phyloP scores from a whole-genome alignment of 257 asterid genomes.

The Thymus mandschuricus region DNA sequence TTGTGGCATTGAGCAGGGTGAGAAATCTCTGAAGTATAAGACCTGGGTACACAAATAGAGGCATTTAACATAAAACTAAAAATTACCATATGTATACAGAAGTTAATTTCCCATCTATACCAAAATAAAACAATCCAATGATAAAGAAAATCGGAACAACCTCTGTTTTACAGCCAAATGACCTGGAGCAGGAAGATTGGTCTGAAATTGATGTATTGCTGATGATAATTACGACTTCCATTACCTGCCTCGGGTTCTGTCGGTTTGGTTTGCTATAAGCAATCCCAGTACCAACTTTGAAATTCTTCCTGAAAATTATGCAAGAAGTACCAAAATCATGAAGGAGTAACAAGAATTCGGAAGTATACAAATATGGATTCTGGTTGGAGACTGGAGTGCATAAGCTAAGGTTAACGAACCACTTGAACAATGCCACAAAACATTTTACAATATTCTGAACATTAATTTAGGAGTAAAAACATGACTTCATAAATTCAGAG shows the following conservation, averaged over 20 bases:
- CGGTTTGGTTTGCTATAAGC: conserved; percentile 53
- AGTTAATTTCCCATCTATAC: conserved; percentile 13
- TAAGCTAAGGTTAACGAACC: not conserved
- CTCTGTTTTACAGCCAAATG: conserved; percentile 67
- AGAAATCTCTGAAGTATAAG: conserved; percentile 69
- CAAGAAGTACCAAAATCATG: conserved; percentile 27
- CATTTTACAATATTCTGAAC: not conserved
- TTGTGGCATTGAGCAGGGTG: conserved; percentile 61
- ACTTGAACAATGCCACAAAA: conserved; percentile 9
- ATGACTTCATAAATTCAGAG: conserved; percentile 17
- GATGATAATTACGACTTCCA: conserved; percentile 76
- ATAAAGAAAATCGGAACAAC: conserved; percentile 42
- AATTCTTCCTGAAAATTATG: conserved; percentile 52
- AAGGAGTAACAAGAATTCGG: conserved; percentile 3
- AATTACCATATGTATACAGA: not conserved
- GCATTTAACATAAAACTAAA: conserved; percentile 20
- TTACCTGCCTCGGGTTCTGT: conserved; percentile 47
- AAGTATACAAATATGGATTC: not conserved
- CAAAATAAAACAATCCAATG: conserved; percentile 7
- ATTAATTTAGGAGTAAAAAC: not conserved
- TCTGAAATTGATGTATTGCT: conserved; percentile 51
- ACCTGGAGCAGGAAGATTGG: conserved; percentile 57
- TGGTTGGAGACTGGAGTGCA: not conserved
- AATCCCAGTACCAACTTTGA: conserved; percentile 77
- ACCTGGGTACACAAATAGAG: conserved; percentile 49